Base-by-base conservation (phyloP, 108 stramenopile species). In the Mayamaea pseudoterrestris region DNA sequence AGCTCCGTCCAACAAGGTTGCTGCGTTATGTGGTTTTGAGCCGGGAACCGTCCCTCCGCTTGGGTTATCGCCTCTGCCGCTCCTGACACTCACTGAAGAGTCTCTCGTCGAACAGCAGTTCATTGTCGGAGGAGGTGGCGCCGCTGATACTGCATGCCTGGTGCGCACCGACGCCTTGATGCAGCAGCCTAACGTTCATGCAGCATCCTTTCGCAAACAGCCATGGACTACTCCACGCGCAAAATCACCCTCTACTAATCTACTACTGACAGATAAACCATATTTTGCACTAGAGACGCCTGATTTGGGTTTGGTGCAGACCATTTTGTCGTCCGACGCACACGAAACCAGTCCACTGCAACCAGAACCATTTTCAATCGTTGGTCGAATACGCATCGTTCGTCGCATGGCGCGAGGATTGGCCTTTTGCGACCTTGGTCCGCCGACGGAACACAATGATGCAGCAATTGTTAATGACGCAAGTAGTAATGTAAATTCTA, bases 361-460 rank as follows among this genome's bases (percentile, higher is more conserved):
- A n/a, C 22, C 48, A 5, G 28, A 44, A 37, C 23, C 27, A 12
- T 43, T 69, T 11, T 32, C 58, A 0, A 28, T 53, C 22, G 47
- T 65, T 17, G 69, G 63, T 17, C 59, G 59, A 1, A 50, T 70
- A 14, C 40, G 36, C 2, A 45, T 47, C 1, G 69, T 70, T 14
- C 58, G 69, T 29, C 58, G 49, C 60, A 56, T 65, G 28, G 53
- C 59, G 1, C 31, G 39, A 14, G 53, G 49, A 22, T 32, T 63
- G 14, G 59, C 65, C 8, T 65, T 70, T 46, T 45, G 29, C 17
- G 69, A 70, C 30, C 53, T 70, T 17, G 58, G 58, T 17, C 69
- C 69, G 9, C 69, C 63, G 12, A 34, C 32, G 1, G 22, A 8
- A 13, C 35, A 22, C 29, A 18, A 34, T 16, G 35, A 35, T 13